These are phyloP conservation scores for Gastrolobium bilobum DNA, from an alignment of 306 rosid genomes.

Conservation along the genomic window DNA sequence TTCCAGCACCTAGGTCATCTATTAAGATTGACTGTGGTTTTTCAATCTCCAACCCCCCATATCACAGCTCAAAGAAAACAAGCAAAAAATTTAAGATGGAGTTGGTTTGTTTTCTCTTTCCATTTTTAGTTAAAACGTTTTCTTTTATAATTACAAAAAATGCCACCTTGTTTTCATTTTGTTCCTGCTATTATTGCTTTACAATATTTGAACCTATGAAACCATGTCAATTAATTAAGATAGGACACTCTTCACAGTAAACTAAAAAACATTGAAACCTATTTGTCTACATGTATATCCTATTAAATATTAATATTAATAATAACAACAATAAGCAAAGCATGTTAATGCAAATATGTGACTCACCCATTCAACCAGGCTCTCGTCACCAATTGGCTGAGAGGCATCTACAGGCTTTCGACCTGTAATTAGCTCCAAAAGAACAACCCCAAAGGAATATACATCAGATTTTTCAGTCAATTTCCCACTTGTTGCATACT, in stretches of 20 bases:
- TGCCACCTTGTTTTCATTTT: neutral
- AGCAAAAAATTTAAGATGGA: neutral
- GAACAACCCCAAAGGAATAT: slow-evolving; percentile 94
- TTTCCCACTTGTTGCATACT: slow-evolving; percentile 98
- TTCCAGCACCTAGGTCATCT: neutral
- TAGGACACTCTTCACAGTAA: neutral
- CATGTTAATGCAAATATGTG: slow-evolving; percentile 15
- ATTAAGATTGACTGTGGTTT: neutral
- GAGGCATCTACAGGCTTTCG: slow-evolving; percentile 94
- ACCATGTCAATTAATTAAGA: neutral
- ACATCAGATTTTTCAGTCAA: slow-evolving; percentile 97
- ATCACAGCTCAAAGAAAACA: neutral
- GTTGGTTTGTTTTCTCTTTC: neutral
- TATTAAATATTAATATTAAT: neutral
- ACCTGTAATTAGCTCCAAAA: slow-evolving; percentile 94
- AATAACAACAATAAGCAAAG: neutral
- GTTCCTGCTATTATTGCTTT: neutral
- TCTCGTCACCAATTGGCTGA: slow-evolving; percentile 97
- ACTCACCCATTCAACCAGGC: slow-evolving; percentile 98
- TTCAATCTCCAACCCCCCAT: neutral
- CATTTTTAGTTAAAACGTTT: neutral
- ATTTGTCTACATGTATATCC: slow-evolving; percentile 2
- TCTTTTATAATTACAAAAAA: neutral
- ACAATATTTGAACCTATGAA: neutral
- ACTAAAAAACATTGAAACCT: neutral